These are phyloP conservation scores for Starmerella stigmatis DNA, from an alignment of 805 yeast species.

Conservation along the genomic window DNA sequence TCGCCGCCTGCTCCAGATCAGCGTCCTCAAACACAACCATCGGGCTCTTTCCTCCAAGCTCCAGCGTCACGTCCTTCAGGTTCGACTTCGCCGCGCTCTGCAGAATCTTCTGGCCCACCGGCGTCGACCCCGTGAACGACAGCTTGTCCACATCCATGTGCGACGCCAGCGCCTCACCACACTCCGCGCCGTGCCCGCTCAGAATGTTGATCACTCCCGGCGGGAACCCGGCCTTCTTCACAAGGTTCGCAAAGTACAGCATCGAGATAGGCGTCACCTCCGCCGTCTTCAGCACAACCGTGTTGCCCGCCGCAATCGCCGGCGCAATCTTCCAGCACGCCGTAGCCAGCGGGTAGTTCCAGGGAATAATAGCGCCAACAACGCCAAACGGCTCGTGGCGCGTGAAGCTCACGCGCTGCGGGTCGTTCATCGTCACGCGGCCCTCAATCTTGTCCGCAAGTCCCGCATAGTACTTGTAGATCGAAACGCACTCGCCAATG, in stretches of 20 bases:
- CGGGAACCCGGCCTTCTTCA: conserved; percentile 79
- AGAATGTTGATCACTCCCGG: conserved; percentile 82
- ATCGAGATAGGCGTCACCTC: conserved; percentile 89
- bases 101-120: conserved; percentile 76
- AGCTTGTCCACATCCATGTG: conserved; percentile 80
- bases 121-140: conserved; percentile 93
- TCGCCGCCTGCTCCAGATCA: conserved; percentile 62
- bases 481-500: conserved; percentile 55
- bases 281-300: conserved; percentile 79
- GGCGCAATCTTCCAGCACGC: conserved; percentile 94
- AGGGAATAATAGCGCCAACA: conserved; percentile 90
- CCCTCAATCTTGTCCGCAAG: conserved; percentile 84
- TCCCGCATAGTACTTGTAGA: conserved; percentile 78
- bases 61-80: conserved; percentile 84
- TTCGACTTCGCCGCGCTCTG: conserved; percentile 67
- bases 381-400: conserved; percentile 89
- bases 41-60: conserved; percentile 95
- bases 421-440: conserved; percentile 62
- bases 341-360: conserved; percentile 95
- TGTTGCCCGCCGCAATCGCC: conserved; percentile 82
- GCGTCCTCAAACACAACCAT: conserved; percentile 81
- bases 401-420: conserved; percentile 62
- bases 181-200: conserved; percentile 75
- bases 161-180: conserved; percentile 68
- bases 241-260: conserved; percentile 56